These are phyloP conservation scores for Boletus fagicola DNA, from an alignment of 768 basidiomycete genomes.

Conservation along the genomic window DNA sequence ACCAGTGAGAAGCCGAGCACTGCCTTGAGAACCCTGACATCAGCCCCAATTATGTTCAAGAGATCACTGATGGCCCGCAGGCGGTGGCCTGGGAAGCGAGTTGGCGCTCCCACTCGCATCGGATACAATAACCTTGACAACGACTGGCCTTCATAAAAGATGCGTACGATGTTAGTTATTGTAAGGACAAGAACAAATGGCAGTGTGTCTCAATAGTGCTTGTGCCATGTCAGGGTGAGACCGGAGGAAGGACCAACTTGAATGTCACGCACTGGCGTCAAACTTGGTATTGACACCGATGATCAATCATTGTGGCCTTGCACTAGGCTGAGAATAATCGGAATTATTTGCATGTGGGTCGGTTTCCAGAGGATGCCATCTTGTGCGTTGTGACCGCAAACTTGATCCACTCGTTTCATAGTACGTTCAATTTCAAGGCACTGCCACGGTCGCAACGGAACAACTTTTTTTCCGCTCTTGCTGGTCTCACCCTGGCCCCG, in stretches of 20 bases:
- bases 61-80: background rate
- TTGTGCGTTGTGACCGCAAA: no score
- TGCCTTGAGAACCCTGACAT: constrained; percentile 3
- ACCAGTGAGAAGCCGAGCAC: constrained; percentile 4
- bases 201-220: background rate
- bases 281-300: background rate
- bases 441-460: no score
- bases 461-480: no score
- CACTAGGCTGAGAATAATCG: background rate
- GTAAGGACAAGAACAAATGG: background rate
- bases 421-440: no score
- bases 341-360: background rate
- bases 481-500: no score
- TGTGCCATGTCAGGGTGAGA: background rate
- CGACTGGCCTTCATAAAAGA: background rate
- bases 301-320: no score
- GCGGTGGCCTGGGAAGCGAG: background rate
- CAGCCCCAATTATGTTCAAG: background rate
- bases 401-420: no score
- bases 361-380: background rate
- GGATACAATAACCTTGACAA: background rate
- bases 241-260: background rate
- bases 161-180: background rate
- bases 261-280: background rate
- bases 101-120: background rate